Conservation (phyloP, 352 stramenopile species). For the Phytophthora sansomeana region DNA sequence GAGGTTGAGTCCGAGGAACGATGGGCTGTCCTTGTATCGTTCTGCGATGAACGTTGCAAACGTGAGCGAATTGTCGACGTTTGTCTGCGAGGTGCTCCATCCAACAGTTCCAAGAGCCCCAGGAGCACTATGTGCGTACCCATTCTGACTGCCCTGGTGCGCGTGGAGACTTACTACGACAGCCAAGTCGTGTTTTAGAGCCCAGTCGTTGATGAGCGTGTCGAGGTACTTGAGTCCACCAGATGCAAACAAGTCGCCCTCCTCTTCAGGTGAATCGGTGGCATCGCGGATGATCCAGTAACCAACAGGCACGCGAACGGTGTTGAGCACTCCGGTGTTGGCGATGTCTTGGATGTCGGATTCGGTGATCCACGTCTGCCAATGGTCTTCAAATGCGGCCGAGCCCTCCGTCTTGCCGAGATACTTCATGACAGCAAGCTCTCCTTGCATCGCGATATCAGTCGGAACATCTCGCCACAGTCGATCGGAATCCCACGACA, state of each 20-base stretch:
- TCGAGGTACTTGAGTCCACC: conserved; percentile 61
- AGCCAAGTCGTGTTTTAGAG: conserved; percentile 55
- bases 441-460: conserved; percentile 1
- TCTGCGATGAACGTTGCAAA: conserved; percentile 48
- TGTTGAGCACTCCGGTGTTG: conserved; percentile 45
- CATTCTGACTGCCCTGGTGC: conserved; percentile 66
- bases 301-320: conserved; percentile 51
- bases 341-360: conserved; percentile 29
- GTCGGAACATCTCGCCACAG: conserved; percentile 10
- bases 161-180: conserved; percentile 67
- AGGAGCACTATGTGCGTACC: conserved; percentile 59
- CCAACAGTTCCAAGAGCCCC: neutral
- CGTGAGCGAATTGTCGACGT: conserved; percentile 47
- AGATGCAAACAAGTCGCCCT: conserved; percentile 28
- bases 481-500: conserved; percentile 22
- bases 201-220: conserved; percentile 59
- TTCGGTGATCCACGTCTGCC: conserved; percentile 27
- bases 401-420: conserved; percentile 18
- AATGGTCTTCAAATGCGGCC: conserved; percentile 18
- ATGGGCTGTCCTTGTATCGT: conserved; percentile 49
- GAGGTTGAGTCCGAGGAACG: conserved; percentile 59
- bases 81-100: conserved; percentile 42
- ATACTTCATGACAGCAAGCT: conserved; percentile 21
- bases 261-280: conserved; percentile 18
- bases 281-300: conserved; percentile 54